Base-by-base conservation (phyloP, 768 basidiomycete species). In the Macrolepiota dolichaula region DNA sequence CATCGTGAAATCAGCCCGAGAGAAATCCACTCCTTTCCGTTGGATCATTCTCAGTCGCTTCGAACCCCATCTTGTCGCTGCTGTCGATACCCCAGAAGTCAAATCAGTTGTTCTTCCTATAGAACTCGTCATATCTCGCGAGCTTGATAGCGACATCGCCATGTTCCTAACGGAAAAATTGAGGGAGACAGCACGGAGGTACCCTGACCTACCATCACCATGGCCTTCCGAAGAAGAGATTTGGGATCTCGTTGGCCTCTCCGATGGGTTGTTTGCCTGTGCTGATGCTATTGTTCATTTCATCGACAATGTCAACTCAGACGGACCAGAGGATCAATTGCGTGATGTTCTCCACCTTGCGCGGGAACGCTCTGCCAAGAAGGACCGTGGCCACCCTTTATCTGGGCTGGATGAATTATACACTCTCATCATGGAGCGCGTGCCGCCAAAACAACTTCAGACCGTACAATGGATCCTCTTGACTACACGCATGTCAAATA, bases 221-320 rank as follows among this genome's bases (percentile, higher is more conserved):
- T 64, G 63, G 63, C 60, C 60, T 6, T 37, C 50, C 5, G 51
- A 64, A 46, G 17, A 19, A 3, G 52, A 53, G 3, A 13, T 62
- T n/a, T 11, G 40, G 24, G 47, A 17, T 2, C 44, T 61, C 13
- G 51, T 62, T n/a, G 42, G 49, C 24, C 53, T 55, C 22, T 57
- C 56, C 1, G 57, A 60, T 4, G 55, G 59, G 7, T 27, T 46
- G 1, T 64, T 52, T 27, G 44, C 52, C 10, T 61, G 29, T 29
- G 55, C 63, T 3, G n/a, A 42, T 5, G 55, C 60, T 11, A 46
- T 54, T 7, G 53, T 62, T n/a, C 61, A 32, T 27, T 64, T 57
- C 32, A 35, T 64, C 25, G 50, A 37, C 9, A 53, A 57, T 12
- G 50, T 37, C 4, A 35, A 57, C 5, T 55, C 36, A n/a, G n/a